Percentiles rank a stretch among this genome's conserved stretches.
phyloP scores from a whole-genome alignment of 148 eudicot genomes.

The Cornus florida region DNA sequence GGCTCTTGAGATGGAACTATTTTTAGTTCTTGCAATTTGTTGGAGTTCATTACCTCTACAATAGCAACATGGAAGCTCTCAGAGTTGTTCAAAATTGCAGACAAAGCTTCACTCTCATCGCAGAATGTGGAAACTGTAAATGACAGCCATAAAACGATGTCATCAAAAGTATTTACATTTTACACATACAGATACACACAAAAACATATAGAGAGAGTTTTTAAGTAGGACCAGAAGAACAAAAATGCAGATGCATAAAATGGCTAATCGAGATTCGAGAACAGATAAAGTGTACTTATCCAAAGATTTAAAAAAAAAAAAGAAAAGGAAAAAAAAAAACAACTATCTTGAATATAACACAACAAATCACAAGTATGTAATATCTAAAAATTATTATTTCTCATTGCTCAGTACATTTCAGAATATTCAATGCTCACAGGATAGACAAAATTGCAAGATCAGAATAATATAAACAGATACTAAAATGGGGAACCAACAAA shows the following conservation, averaged over 20 bases:
- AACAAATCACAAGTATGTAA: too few relatives aligned
- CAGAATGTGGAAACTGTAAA: conserved; percentile 56
- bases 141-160: conserved; percentile 4
- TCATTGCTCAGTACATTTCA: not conserved
- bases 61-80: conserved; percentile 71
- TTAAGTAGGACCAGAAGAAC: not conserved
- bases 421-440: not conserved
- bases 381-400: too few relatives aligned
- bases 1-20: not conserved
- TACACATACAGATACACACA: conserved; percentile 5
- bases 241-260: not conserved
- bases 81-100: conserved; percentile 47
- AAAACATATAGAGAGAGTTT: not conserved
- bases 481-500: not conserved
- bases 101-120: conserved; percentile 60
- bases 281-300: not conserved
- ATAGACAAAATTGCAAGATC: not conserved
- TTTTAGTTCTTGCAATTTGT: not conserved
- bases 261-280: not conserved
- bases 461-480: not conserved
- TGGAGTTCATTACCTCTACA: conserved; percentile 54
- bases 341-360: not conserved
- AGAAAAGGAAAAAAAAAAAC: too few relatives aligned
- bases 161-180: not conserved
- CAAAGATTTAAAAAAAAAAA: not conserved